Evolutionary conservation across 2,329 filamentous ascomycete species (phyloP), one percentile per base, ranked within the genome.

Genomic region (Pyrenochaeta sp.): DNA sequence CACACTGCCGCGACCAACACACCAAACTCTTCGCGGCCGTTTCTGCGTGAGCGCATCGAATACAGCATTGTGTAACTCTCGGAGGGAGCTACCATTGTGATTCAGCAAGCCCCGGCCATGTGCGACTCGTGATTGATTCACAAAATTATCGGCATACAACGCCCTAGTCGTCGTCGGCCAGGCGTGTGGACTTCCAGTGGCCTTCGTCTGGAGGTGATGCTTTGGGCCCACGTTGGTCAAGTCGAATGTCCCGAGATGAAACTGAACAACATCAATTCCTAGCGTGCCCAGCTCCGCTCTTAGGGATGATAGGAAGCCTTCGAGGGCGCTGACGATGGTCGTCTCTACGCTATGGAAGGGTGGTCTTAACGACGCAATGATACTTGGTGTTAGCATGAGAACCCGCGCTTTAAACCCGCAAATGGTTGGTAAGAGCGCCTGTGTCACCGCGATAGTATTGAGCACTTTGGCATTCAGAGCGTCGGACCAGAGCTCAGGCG

Each of bases 211-310:
- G 68, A 68, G 72, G 59, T 67, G 73, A 65, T 72, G 80, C 73
- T 78, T 79, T 15, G 73, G 75, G 1, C 79, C 80, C 19, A 89
- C 88, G 61, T 88, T 84, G 6, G 88, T 87, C 68, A 94, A 88
- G 78, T 98, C 94, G 74, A 99, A 92, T 24, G 92, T 93, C 57
- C 95, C 95, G 1, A 98, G 88, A 78, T 94, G 92, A 75, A 99
- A 85, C 73, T 97, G 92, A 1, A 91, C 90, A 22, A 97, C 91
- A 39, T 90, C 86, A 52, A 97, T 90, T 51, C 85, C 86, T 36
- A 95, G 83, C 3, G 91, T 88, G 3, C 85, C 84, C 40, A 97
- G 85, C 81, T 98, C 95, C 53, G 88, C 88, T 13, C 90, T 85
- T 10, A 98, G 84, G 0, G 92, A 91, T 50, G 90, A 86, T 28